A percentile compares a stretch with the other conserved stretches of the same genome.
phyloP scores from a whole-genome alignment of 257 asterid species.

The Rubia yunnanensis region DNA sequence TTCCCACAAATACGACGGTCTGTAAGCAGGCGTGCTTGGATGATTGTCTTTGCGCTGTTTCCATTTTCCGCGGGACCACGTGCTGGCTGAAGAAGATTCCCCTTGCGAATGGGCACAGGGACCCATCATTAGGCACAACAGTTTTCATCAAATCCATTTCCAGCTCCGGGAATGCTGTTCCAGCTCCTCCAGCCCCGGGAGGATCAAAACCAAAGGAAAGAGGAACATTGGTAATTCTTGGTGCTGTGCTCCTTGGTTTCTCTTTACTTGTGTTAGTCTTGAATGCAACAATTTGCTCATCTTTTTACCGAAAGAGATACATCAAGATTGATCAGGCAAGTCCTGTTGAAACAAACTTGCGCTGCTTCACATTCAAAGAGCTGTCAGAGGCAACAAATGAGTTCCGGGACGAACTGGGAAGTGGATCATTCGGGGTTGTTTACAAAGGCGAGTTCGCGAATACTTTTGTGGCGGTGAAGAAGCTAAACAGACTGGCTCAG shows the following conservation, averaged over 20 bases:
- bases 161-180: neutral
- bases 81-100: slow-evolving; percentile 46
- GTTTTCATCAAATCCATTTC: slow-evolving; percentile 23
- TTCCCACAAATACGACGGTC: slow-evolving; percentile 9
- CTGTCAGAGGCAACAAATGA: slow-evolving; percentile 20
- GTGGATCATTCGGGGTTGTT: slow-evolving; percentile 26
- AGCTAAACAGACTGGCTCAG: slow-evolving; percentile 16
- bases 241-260: slow-evolving; percentile 40
- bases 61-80: neutral
- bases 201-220: slow-evolving; percentile 7
- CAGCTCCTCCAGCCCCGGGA: neutral
- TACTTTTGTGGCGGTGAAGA: slow-evolving; percentile 32
- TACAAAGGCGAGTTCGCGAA: slow-evolving; percentile 17
- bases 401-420: slow-evolving; percentile 26
- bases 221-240: slow-evolving; percentile 22
- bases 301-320: slow-evolving; percentile 6
- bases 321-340: neutral
- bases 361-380: slow-evolving; percentile 11
- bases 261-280: slow-evolving; percentile 32
- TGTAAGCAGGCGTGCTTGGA: slow-evolving; percentile 28
- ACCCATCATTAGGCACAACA: neutral
- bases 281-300: slow-evolving; percentile 19
- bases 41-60: slow-evolving; percentile 44
- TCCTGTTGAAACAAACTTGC: slow-evolving; percentile 10
- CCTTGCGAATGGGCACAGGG: slow-evolving; percentile 27